Evolutionary conservation across 1,284 basidiomycete species (phyloP).

Genomic region (Leccinum subrobustum): DNA sequence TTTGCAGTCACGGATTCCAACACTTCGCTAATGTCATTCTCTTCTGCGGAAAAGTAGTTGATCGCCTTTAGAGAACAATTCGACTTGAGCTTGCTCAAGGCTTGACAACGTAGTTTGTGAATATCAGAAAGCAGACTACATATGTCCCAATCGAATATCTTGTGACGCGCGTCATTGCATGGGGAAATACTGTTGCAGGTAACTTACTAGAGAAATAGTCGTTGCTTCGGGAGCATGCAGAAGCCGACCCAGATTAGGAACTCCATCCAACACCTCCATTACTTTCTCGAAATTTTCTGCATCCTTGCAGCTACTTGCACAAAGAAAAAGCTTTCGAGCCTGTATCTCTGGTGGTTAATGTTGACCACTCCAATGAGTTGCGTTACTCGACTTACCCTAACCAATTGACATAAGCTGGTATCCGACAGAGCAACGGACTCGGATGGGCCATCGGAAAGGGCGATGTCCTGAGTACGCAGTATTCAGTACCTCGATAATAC

Average conservation of each 20-base stretch:
- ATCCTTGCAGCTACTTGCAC: not conserved
- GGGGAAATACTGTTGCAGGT: not conserved
- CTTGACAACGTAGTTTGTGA: conserved; percentile 10
- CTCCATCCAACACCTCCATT: not conserved
- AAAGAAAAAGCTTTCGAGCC: not conserved
- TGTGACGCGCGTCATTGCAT: not conserved
- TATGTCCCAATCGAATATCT: conserved; percentile 12
- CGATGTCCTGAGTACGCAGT: not conserved
- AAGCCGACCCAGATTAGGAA: conserved; percentile 5
- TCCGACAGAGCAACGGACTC: not conserved
- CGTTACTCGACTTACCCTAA: not conserved
- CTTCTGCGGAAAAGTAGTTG: not conserved
- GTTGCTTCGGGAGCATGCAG: conserved; percentile 4
- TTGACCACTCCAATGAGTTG: not conserved
- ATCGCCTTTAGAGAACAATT: not conserved
- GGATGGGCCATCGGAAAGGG: not conserved
- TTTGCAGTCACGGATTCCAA: too few relatives aligned
- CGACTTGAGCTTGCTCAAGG: not conserved
- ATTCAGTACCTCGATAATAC: not conserved
- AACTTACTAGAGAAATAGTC: not conserved
- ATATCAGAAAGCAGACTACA: conserved; percentile 1
- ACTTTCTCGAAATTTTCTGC: not conserved
- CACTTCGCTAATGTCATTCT: too few relatives aligned
- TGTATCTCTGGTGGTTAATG: not conserved
- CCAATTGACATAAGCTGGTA: not conserved